phyloP scores from a whole-genome alignment of 352 stramenopile genomes.

The Globisporangium middletonii region DNA sequence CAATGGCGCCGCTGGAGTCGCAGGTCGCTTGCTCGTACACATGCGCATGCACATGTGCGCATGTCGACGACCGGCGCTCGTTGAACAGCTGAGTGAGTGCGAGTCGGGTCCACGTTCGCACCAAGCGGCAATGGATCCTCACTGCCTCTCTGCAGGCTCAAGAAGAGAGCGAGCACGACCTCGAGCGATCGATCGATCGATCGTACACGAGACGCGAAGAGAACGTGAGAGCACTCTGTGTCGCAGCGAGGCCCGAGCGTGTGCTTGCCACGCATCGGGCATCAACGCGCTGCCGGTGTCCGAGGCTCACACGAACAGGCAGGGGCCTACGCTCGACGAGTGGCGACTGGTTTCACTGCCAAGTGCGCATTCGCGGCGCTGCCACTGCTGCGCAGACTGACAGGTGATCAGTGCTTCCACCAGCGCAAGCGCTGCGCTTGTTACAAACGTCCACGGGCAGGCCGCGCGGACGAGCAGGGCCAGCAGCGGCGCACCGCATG shows the following conservation, averaged over 20 bases:
- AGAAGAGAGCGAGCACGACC: background rate
- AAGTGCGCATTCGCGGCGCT: background rate
- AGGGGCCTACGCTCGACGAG: no score
- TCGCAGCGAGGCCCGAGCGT: background rate
- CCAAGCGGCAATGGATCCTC: no score
- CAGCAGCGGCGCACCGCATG: background rate
- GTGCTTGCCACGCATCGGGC: background rate
- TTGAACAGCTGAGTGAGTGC: no score
- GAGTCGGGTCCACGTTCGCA: no score
- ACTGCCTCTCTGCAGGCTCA: background rate
- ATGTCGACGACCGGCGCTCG: no score
- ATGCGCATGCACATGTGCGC: background rate
- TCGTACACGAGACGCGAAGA: no score
- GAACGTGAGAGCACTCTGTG: background rate
- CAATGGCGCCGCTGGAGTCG: background rate
- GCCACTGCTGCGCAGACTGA: no score
- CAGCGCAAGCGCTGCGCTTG: background rate
- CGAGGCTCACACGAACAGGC: no score
- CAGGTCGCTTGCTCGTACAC: background rate
- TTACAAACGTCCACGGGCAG: background rate
- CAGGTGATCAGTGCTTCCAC: background rate
- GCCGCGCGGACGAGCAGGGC: background rate
- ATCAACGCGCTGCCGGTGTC: background rate
- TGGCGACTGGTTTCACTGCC: no score
- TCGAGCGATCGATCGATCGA: background rate